phyloP scores from a whole-genome alignment of 169 alveolate species.

The Plasmodium cynomolgi region DNA sequence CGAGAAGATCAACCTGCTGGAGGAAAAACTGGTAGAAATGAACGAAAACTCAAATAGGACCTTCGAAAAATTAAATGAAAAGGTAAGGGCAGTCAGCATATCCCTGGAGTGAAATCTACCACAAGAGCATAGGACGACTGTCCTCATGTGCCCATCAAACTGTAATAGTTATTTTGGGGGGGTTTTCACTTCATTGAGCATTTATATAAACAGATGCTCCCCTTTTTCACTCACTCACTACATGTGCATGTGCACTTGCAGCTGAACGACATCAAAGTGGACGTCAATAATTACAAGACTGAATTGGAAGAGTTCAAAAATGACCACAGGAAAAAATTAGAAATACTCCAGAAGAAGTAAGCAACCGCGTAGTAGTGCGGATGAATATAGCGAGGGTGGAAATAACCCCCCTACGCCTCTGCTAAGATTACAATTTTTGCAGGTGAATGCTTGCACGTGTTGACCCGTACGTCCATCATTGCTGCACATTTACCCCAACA shows the following conservation, averaged over 20 bases:
- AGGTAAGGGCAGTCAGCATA: conserved; percentile 12
- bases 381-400: neutral
- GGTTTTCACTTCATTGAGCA: neutral
- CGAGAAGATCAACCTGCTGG: conserved; percentile 40
- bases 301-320: conserved; percentile 69
- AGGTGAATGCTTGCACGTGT: neutral
- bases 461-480: neutral
- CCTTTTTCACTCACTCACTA: neutral
- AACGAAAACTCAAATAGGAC: conserved; percentile 66
- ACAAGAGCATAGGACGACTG: neutral
- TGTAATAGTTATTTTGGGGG: neutral
- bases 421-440: neutral
- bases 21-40: conserved; percentile 65
- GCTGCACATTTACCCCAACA: neutral
- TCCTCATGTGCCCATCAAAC: neutral
- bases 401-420: neutral
- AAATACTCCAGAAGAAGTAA: conserved; percentile 48
- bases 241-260: neutral
- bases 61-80: conserved; percentile 69
- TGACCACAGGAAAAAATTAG: conserved; percentile 41
- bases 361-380: neutral
- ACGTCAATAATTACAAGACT: conserved; percentile 53
- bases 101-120: neutral
- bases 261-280: conserved; percentile 57
- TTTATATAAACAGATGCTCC: neutral